phyloP scores from a whole-genome alignment of 2,329 filamentous ascomycete species.

The Tricladium varicosporioides region DNA sequence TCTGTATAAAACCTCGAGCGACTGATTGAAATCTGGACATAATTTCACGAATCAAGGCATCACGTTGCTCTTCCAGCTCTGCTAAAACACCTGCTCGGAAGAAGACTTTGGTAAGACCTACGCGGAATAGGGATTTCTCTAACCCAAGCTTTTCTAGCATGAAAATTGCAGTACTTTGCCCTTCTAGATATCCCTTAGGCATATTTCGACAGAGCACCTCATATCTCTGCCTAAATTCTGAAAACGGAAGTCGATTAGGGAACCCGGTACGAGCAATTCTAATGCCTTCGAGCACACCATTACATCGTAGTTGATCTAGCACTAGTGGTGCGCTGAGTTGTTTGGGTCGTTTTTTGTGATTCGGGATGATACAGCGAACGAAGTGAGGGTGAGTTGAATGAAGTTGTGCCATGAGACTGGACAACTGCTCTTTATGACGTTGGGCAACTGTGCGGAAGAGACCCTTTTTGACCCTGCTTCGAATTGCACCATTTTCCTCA shows the following conservation, averaged over 20 bases:
- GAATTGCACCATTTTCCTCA: conserved; percentile 65
- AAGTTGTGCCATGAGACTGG: conserved; percentile 90
- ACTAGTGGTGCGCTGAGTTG: conserved; percentile 90
- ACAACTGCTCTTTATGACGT: conserved; percentile 96
- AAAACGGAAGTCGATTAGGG: conserved; percentile 86
- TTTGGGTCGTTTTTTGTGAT: conserved; percentile 96
- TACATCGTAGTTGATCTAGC: conserved; percentile 94
- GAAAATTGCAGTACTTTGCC: conserved; percentile 77
- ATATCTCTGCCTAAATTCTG: conserved; percentile 93
- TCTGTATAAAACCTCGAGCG: conserved; percentile 84
- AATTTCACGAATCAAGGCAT: conserved; percentile 88
- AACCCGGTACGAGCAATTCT: conserved; percentile 96
- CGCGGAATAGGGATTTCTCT: conserved; percentile 83
- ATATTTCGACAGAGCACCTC: conserved; percentile 88
- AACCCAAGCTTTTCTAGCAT: conserved; percentile 89
- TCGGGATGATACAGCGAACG: conserved; percentile 94
- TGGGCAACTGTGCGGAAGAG: conserved; percentile 96
- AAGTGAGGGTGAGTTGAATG: conserved; percentile 98
- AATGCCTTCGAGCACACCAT: conserved; percentile 98
- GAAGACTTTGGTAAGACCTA: conserved; percentile 96
- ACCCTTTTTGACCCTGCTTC: conserved; percentile 90
- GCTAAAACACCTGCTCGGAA: conserved; percentile 95
- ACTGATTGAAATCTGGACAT: conserved; percentile 92
- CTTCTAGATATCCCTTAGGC: conserved; percentile 87
- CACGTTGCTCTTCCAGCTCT: conserved; percentile 93